Base-by-base conservation (phyloP, 225 moss, liverwort and hornwort genomes). In the Takakia lepidozioides region DNA sequence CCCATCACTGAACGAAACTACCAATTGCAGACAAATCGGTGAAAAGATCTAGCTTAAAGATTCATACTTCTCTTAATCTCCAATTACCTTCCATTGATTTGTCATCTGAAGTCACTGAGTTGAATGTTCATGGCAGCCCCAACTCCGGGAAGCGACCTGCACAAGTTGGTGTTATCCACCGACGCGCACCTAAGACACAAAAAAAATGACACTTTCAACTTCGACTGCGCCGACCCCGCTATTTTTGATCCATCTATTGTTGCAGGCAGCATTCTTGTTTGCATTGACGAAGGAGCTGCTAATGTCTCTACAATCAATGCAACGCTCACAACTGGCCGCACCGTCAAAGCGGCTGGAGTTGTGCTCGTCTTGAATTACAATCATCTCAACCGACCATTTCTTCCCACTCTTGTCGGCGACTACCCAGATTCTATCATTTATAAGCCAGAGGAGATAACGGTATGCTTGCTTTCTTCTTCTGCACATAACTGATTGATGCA, bases 241-340 rank as follows among this genome's bases (percentile, higher is more conserved):
- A 25, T 25, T 1, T 22, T 78, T 1, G 29, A 67, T 24, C 49
- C 62, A 13, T 37, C 36, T 0, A 21, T 36, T 0, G 29, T 79
- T 16, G 40, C 18, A 41, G 74, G 74, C 21, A 73, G 66, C 14
- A 49, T 79, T 52, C 25, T 79, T 53, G 57, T 79, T 0, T 79
- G 79, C 19, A 18, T 49, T 17, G 74, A 59, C 56, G 46, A 38
- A 69, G 73, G 78, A 35, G 27, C 13, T 50, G 47, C 17, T 15
- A 60, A 62, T 3, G 57, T 58, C 57, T 1, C 62, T 1, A 54
- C 16, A 19, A 7, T 43, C 10, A 50, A 20, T 15, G 51, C 65
- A 3, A 49, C 65, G 8, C 62, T 65, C 35, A 3, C 17, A 3
- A 62, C 62, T 18, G 78, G 65, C 2, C 24, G 60, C 25, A 8